Conservation (phyloP, 768 basidiomycete species). For the Suillus ampliporus region DNA sequence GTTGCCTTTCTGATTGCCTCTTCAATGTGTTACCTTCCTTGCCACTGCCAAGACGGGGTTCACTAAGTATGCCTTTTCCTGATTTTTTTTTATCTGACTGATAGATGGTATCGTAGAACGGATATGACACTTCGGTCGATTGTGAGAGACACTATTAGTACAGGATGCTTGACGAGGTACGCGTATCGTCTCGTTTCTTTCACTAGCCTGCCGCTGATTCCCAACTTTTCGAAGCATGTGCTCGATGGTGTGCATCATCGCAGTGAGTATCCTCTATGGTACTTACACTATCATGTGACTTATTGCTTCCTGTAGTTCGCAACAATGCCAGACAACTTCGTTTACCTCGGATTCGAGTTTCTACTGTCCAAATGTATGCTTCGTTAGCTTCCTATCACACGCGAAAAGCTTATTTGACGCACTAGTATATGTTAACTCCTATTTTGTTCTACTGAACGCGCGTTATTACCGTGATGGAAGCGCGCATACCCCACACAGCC, state of each 20-base stretch:
- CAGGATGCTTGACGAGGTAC: background rate
- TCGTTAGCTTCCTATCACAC: no score
- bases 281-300: no score
- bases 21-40: slow-evolving; percentile 6
- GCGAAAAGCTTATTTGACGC: background rate
- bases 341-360: slow-evolving; percentile 61
- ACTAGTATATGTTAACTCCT: slow-evolving; percentile 61
- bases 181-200: no score
- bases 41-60: background rate
- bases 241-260: background rate
- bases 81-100: background rate
- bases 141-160: background rate
- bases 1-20: slow-evolving; percentile 26
- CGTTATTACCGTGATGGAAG: background rate
- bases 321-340: slow-evolving; percentile 59
- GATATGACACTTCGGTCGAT: background rate
- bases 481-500: no score
- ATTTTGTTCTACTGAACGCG: slow-evolving; percentile 45
- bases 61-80: background rate
- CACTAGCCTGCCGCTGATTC: background rate
- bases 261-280: background rate
- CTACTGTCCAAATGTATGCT: slow-evolving; percentile 56
- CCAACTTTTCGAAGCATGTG: background rate
- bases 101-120: background rate
- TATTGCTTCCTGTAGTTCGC: slow-evolving; percentile 36